Evolutionary conservation across 2,329 filamentous ascomycete species (phyloP), one percentile per base, ranked within the genome.

Genomic region (Pseudogymnoascus pannorum): DNA sequence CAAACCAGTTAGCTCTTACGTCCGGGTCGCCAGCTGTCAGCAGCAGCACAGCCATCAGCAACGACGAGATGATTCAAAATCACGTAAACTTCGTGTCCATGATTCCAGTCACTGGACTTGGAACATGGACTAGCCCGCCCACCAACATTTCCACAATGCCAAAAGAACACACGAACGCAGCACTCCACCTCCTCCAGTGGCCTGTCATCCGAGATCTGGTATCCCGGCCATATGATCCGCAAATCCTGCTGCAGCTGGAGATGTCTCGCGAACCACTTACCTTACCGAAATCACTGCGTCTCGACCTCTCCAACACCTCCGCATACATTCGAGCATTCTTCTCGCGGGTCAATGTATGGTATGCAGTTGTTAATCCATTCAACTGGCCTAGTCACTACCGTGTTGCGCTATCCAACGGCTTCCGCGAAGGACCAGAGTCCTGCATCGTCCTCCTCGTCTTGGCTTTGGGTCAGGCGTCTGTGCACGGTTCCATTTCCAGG

Each of bases 121-220:
- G 87, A 5, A 89, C 88, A 2, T 92, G 88, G 88, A 83, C 79
- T 20, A 83, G 79, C 61, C 79, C 70, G 70, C 79, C 68, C 69
- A 78, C 76, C 38, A 92, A 91, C 72, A 91, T 93, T 66, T 92
- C 89, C 2, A 91, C 88, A 24, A 93, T 93, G 89, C 90, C 90
- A 20, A 92, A 91, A 73, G 81, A 88, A 14, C 90, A 93, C 73
- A 92, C 89, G 0, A 93, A 90, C 63, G 89, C 89, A 5, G 88
- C 89, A 1, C 76, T 92, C 67, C 87, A 93, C 72, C 77, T 93
- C 18, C 77, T 93, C 5, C 88, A 92, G 69, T 92, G 89, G 84
- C 90, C 89, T 11, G 78, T 92, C 66, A 92, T 93, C 66, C 82
- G 88, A 57, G 87, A 92, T 69, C 77, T 94, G 20, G 87, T 93